Conservation (phyloP, 129 eudicot genomes). For the Arctium minus region DNA sequence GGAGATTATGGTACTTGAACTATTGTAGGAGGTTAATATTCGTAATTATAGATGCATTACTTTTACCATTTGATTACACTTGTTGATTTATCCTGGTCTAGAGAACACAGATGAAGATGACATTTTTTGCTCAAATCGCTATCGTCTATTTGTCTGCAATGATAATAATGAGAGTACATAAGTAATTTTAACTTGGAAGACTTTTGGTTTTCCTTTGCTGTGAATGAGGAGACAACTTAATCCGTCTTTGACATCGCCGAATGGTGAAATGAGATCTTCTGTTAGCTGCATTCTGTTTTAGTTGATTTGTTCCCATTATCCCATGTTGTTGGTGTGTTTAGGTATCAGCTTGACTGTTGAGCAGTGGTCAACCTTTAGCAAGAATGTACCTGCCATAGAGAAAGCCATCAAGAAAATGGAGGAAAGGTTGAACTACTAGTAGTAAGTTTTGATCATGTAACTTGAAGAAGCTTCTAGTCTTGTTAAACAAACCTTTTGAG, state of each 20-base stretch:
- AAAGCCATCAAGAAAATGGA: slow-evolving; percentile 85
- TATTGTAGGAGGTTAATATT: not conserved
- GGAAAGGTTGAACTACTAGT: slow-evolving; percentile 39
- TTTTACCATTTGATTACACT: not conserved
- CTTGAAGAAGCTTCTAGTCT: not conserved
- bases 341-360: slow-evolving; percentile 92
- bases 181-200: not conserved
- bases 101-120: not conserved
- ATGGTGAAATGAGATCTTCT: not conserved
- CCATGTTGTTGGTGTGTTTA: slow-evolving; percentile 14
- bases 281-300: not conserved
- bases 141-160: not conserved
- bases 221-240: not conserved
- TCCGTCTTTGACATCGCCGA: not conserved
- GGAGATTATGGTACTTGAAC: not conserved
- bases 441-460: slow-evolving; percentile 9
- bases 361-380: slow-evolving; percentile 77
- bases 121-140: not conserved
- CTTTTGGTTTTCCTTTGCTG: no score
- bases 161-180: not conserved
- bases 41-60: not conserved
- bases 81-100: not conserved
- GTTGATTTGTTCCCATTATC: not conserved
- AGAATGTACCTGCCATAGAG: slow-evolving; percentile 83
- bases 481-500: not conserved